Base-by-base conservation (phyloP, 306 rosid species). In the Glycine tomentella region DNA sequence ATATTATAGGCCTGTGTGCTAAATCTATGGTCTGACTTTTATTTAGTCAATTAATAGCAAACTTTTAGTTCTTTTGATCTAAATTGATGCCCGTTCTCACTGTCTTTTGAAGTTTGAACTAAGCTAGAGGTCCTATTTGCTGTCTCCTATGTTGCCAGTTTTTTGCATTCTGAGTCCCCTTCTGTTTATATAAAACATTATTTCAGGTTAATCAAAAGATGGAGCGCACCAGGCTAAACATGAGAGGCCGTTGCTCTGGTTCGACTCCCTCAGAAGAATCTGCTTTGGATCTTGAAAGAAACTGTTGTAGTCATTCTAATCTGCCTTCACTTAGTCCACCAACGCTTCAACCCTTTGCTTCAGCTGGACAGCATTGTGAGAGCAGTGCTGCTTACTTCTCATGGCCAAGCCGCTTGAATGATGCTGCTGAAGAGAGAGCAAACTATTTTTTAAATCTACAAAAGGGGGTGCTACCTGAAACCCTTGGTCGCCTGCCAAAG, bases 311-410 rank as follows among this genome's bases (percentile, higher is more conserved):
- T 84, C 94, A 93, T 90, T 95, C 98, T 83, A 91, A 91, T 89
- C 71, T 95, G 74, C 95, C 99, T 80, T 92, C 98, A 6, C 80
- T 91, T 61, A 95, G 98, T 79, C 92, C 96, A 8, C 98, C 96
- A 14, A 81, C 92, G 0, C 95, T 95, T 36, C 99, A 93, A 80
- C 98, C 98, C 38, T 93, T 86, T 85, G 98, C 97, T 42, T 95
- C 98, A 12, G 94, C 98, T 68, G 99, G 99, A 77, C 99, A 95
- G 85, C 99, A 93, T 79, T 87, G 97, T 65, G 99, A 93, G 87
- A 91, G 90, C 82, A 93, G 80, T 80, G 97, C 99, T 75, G 98
- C 99, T 64, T 93, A 95, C 88, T 95, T 95, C 86, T 95, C 97
- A 5, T 95, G 99, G 99, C 99, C 99, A 34, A 95, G 97, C 79